These are phyloP conservation scores for Naganishia sp. DNA, from an alignment of 1,284 basidiomycete genomes.

Conservation along the genomic window DNA sequence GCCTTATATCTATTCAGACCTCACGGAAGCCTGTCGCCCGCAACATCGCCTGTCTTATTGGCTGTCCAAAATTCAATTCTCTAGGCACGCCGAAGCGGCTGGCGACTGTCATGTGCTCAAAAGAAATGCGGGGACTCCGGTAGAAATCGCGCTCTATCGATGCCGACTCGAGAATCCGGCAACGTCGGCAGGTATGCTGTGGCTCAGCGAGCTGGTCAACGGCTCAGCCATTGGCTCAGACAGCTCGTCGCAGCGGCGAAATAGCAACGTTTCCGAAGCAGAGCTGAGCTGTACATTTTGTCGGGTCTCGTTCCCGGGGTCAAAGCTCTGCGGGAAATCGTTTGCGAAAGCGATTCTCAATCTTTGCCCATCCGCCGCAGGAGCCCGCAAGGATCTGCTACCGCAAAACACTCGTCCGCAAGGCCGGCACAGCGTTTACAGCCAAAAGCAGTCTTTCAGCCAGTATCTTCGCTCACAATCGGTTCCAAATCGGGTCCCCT, in stretches of 20 bases:
- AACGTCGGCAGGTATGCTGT: constrained; percentile 12
- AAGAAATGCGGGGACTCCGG: constrained; percentile 24
- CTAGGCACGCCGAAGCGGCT: constrained; percentile 3
- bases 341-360: constrained; percentile 6
- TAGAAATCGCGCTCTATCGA: constrained; percentile 24
- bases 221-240: neutral
- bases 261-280: neutral
- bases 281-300: neutral
- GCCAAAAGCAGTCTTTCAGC: neutral
- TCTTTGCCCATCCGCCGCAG: neutral
- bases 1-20: too few relatives aligned
- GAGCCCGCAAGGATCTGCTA: neutral
- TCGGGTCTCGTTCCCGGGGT: neutral
- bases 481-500: fast-evolving
- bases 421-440: neutral
- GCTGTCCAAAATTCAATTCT: constrained; percentile 12
- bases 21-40: too few relatives aligned
- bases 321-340: neutral
- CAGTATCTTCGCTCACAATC: neutral
- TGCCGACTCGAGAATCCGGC: constrained; percentile 20
- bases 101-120: constrained; percentile 22
- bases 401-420: constrained; percentile 9
- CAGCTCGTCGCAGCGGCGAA: neutral
- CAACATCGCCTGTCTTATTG: constrained; percentile 17
- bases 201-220: neutral